These are phyloP conservation scores for Dalbergia cochinchinensis DNA, from an alignment of 306 rosid genomes.

Conservation along the genomic window DNA sequence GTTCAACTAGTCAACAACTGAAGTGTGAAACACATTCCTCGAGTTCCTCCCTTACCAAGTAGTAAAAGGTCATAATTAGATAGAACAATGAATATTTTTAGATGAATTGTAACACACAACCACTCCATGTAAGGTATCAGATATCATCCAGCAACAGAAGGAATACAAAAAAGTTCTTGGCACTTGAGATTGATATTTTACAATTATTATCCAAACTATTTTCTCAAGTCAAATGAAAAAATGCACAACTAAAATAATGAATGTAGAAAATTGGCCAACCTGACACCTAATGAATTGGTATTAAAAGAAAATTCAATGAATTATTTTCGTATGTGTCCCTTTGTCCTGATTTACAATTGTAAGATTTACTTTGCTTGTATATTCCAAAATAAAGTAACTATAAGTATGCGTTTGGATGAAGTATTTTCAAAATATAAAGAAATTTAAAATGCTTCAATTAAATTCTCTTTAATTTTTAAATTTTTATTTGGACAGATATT, in stretches of 20 bases:
- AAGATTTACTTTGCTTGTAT: not conserved
- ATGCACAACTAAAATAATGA: not conserved
- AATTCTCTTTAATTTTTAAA: no score
- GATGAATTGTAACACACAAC: constrained; percentile 9
- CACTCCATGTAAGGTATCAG: constrained; percentile 10
- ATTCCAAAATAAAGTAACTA: not conserved
- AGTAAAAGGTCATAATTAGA: not conserved
- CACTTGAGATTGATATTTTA: constrained; percentile 1
- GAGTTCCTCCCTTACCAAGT: not conserved
- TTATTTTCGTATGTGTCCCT: not conserved
- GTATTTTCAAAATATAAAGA: no score
- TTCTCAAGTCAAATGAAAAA: not conserved
- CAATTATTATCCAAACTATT: not conserved
- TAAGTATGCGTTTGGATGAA: no score
- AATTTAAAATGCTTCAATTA: no score
- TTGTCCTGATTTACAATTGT: not conserved
- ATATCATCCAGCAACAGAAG: not conserved
- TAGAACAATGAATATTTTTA: not conserved
- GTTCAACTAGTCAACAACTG: no score
- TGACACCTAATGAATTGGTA: constrained; percentile 1
- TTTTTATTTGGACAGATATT: no score
- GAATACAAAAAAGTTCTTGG: constrained; percentile 9
- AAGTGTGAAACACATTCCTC: not conserved
- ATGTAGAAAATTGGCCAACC: not conserved
- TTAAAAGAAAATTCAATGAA: constrained; percentile 14